These are phyloP conservation scores for Fraxinus americana DNA, from an alignment of 257 asterid genomes.

Conservation along the genomic window DNA sequence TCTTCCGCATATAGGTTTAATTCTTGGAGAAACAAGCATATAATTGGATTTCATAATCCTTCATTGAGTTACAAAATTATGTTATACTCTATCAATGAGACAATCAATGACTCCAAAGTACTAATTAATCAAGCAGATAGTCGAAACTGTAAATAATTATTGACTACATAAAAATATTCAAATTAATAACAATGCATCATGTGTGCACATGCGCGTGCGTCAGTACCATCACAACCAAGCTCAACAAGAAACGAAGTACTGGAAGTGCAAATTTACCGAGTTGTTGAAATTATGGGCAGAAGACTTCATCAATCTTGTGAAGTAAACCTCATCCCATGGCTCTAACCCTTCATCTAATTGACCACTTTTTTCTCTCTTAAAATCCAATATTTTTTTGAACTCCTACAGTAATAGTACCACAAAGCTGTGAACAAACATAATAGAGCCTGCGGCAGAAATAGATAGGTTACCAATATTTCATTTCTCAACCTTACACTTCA, in stretches of 20 bases:
- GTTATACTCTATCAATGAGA: neutral
- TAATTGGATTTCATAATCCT: neutral
- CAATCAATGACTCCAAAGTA: neutral
- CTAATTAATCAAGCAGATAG: neutral
- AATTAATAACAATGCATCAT: neutral
- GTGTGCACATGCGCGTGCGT: neutral
- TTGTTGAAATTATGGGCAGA: constrained; percentile 64
- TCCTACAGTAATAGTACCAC: constrained; percentile 54
- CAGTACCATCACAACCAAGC: constrained; percentile 4
- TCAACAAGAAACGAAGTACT: constrained; percentile 26
- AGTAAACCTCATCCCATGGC: constrained; percentile 97
- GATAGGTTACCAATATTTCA: neutral
- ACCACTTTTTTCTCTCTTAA: constrained; percentile 57
- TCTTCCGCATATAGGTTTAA: neutral
- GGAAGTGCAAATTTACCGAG: constrained; percentile 53
- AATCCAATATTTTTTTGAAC: constrained; percentile 59
- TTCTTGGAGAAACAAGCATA: neutral
- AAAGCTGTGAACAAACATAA: constrained; percentile 11
- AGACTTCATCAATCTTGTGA: constrained; percentile 79
- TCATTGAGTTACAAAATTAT: neutral
- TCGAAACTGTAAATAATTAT: neutral
- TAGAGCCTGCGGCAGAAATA: constrained; percentile 14
- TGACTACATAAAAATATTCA: neutral
- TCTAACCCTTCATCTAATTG: constrained; percentile 60
- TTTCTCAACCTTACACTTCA: constrained; percentile 20